Evolutionary conservation across 176 grass and related monocot genomes (phyloP).

Genomic region (Ensete ventricosum): DNA sequence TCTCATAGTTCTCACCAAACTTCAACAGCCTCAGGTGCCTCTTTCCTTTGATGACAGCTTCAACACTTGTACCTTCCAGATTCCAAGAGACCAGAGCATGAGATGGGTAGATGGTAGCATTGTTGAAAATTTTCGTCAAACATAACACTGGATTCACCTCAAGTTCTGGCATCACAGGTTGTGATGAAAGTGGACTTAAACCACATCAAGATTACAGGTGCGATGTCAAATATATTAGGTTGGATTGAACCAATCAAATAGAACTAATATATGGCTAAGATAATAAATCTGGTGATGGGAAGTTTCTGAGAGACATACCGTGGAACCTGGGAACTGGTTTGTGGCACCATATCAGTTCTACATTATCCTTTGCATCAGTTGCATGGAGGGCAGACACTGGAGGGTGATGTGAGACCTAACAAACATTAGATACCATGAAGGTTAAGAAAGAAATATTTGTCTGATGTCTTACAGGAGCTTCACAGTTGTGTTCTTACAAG

Average conservation of each 20-base stretch:
- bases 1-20: slow-evolving; percentile 48
- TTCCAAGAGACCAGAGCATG: not conserved
- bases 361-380: slow-evolving; percentile 28
- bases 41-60: slow-evolving; percentile 51
- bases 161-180: too few species aligned
- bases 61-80: slow-evolving; percentile 44
- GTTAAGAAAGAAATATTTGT: too few species aligned
- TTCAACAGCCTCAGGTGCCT: slow-evolving; percentile 38
- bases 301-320: slow-evolving; percentile 23
- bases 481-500: not conserved
- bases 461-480: too few species aligned
- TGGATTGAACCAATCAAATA: too few species aligned
- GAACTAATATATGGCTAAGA: not conserved
- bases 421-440: not conserved
- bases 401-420: slow-evolving; percentile 70
- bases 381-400: slow-evolving; percentile 70
- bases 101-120: too few species aligned
- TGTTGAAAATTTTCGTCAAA: too few species aligned
- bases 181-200: too few species aligned
- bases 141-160: too few species aligned
- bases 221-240: too few species aligned
- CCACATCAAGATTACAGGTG: too few species aligned
- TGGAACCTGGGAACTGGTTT: slow-evolving; percentile 49
- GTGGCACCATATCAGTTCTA: slow-evolving; percentile 74
- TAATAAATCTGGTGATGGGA: not conserved